Evolutionary conservation across 768 basidiomycete species (phyloP).

Genomic region (Cystoderma amianthinum): DNA sequence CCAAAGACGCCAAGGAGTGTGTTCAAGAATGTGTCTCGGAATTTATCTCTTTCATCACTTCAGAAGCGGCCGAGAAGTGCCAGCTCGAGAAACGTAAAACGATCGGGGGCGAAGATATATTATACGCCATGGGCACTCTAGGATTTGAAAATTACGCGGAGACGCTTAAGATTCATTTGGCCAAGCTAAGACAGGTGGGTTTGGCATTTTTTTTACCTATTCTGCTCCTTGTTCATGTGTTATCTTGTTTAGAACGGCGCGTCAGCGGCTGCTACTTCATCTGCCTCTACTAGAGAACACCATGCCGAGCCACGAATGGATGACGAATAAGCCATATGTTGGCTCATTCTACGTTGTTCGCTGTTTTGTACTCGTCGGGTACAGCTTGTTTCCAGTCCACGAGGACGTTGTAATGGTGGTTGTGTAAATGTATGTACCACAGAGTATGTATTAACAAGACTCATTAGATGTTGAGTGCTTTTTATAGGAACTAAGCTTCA

Average conservation of each 20-base stretch:
- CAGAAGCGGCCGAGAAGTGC: slow-evolving; percentile 93
- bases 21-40: slow-evolving; percentile 98
- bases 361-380: no score
- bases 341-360: no score
- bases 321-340: slow-evolving; percentile 14
- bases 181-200: slow-evolving; percentile 78
- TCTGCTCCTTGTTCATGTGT: background rate
- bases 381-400: no score
- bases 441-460: background rate
- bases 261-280: slow-evolving; percentile 10
- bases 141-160: slow-evolving; percentile 96
- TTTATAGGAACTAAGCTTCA: background rate
- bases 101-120: slow-evolving; percentile 94
- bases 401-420: no score
- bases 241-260: slow-evolving; percentile 12
- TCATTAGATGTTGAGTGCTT: background rate
- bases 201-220: background rate
- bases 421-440: background rate
- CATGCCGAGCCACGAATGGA: slow-evolving; percentile 22
- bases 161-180: slow-evolving; percentile 86
- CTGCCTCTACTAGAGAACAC: slow-evolving; percentile 14
- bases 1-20: slow-evolving; percentile 97
- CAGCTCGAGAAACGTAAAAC: slow-evolving; percentile 95
- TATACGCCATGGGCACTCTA: slow-evolving; percentile 88
- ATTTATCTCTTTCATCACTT: slow-evolving; percentile 97